phyloP scores from a whole-genome alignment of 768 basidiomycete genomes.

The Amanita molliuscula region DNA sequence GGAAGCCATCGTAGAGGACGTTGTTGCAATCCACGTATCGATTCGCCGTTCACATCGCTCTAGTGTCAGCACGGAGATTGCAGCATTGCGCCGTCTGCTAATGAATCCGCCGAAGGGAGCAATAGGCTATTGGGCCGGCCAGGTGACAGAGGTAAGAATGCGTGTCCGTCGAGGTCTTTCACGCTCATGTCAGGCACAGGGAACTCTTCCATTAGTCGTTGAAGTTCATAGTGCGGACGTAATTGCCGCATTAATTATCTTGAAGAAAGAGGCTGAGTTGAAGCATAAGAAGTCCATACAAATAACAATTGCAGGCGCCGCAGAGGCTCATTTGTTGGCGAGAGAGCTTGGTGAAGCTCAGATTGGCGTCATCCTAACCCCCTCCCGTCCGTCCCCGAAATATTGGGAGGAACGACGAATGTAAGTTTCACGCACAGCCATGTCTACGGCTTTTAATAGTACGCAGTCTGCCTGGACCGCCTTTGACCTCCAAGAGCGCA shows the following conservation, averaged over 20 bases:
- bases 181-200: slow-evolving; percentile 24
- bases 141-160: slow-evolving; percentile 29
- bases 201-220: slow-evolving; percentile 64
- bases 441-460: slow-evolving; percentile 8
- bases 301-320: slow-evolving; percentile 54
- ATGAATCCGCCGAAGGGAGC: slow-evolving; percentile 28
- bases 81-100: slow-evolving; percentile 57
- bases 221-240: slow-evolving; percentile 71
- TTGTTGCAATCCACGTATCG: slow-evolving; percentile 56
- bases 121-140: slow-evolving; percentile 33
- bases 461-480: slow-evolving; percentile 56
- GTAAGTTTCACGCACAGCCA: slow-evolving; percentile 24
- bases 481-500: slow-evolving; percentile 43
- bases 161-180: not conserved
- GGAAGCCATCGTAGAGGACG: slow-evolving; percentile 54
- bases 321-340: slow-evolving; percentile 63
- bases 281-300: slow-evolving; percentile 31
- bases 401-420: slow-evolving; percentile 63
- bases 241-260: slow-evolving; percentile 63
- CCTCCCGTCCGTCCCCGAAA: slow-evolving; percentile 61
- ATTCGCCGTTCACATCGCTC: slow-evolving; percentile 38
- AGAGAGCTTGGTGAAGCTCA: slow-evolving; percentile 45
- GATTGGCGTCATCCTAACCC: slow-evolving; percentile 37
- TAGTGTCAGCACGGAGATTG: slow-evolving; percentile 78
- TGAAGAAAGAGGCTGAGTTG: slow-evolving; percentile 56